Percentiles rank a stretch among this genome's conserved stretches.
Evolutionary conservation across 768 basidiomycete species (phyloP).

Genomic region (Amylocystis lapponica): DNA sequence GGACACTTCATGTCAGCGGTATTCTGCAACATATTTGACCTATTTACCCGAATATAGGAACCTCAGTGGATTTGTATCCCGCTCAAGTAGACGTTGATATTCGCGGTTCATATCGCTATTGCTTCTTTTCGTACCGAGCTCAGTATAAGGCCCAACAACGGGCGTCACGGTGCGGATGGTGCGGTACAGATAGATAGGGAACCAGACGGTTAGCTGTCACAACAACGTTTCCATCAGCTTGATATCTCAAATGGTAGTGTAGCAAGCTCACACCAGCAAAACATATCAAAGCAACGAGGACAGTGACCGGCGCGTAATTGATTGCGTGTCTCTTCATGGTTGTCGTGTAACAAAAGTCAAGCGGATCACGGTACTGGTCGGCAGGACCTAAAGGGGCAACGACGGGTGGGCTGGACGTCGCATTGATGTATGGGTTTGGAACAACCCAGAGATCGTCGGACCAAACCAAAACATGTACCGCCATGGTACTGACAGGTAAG

Average conservation of each 20-base stretch:
- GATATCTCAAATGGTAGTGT: not conserved
- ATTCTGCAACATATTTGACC: not conserved
- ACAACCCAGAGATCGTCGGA: slow-evolving; percentile 73
- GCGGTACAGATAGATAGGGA: slow-evolving; percentile 55
- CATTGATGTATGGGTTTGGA: slow-evolving; percentile 60
- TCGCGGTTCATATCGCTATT: slow-evolving; percentile 57
- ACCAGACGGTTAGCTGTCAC: slow-evolving; percentile 61
- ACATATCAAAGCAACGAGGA: slow-evolving; percentile 51
- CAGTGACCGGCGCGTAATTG: slow-evolving; percentile 60
- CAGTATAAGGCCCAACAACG: slow-evolving; percentile 59
- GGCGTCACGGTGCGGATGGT: slow-evolving; percentile 57
- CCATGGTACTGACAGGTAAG: slow-evolving; percentile 72
- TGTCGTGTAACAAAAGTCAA: slow-evolving; percentile 77
- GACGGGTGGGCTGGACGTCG: slow-evolving; percentile 43
- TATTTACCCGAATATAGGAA: slow-evolving; percentile 64
- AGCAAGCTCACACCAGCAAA: slow-evolving; percentile 41
- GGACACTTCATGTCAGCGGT: slow-evolving; percentile 3
- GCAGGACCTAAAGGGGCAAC: slow-evolving; percentile 50
- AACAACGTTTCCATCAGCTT: too few relatives aligned
- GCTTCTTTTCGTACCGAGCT: slow-evolving; percentile 59
- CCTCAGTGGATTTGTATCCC: slow-evolving; percentile 61
- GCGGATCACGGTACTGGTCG: slow-evolving; percentile 49
- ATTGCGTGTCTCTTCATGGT: slow-evolving; percentile 66
- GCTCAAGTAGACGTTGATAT: slow-evolving; percentile 58
- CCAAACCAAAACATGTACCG: slow-evolving; percentile 72